Conservation (phyloP, 768 basidiomycete genomes). For the Podaxis sp. region DNA sequence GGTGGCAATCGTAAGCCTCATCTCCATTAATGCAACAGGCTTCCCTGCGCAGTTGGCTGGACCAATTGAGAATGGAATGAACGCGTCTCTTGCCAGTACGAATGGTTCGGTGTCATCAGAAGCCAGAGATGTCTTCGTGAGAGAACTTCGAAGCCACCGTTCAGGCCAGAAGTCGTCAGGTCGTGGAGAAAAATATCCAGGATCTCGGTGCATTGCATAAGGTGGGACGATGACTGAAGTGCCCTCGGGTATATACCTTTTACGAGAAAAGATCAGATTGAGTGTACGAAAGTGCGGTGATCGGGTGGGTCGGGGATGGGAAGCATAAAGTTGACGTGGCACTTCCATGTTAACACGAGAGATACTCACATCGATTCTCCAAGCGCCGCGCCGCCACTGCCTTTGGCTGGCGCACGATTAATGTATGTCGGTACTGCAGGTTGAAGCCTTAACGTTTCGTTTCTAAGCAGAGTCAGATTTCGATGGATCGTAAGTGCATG, state of each 20-base stretch:
- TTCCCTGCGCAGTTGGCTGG: constrained; percentile 53
- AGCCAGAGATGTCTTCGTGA: neutral
- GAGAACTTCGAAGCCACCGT: constrained; percentile 29
- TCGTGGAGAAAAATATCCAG: constrained; percentile 36
- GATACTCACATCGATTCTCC: constrained; percentile 18
- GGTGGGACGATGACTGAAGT: constrained; percentile 36
- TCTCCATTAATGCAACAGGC: constrained; percentile 33
- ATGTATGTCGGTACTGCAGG: constrained; percentile 34
- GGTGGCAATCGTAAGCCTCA: constrained; percentile 23
- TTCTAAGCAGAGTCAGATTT: constrained; percentile 23
- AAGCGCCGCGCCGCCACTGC: constrained; percentile 31
- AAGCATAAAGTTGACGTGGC: neutral
- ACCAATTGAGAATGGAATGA: constrained; percentile 41
- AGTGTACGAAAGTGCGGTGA: neutral
- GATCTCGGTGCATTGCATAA: constrained; percentile 35
- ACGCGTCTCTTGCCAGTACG: constrained; percentile 18
- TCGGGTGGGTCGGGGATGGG: neutral
- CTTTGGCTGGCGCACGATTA: constrained; percentile 31
- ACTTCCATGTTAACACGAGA: constrained; percentile 3
- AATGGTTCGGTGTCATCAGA: constrained; percentile 2
- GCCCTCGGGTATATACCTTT: constrained; percentile 39
- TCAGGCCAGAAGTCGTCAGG: constrained; percentile 38
- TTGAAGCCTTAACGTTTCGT: constrained; percentile 36
- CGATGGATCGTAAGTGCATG: neutral
- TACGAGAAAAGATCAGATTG: neutral